Evolutionary conservation across 768 basidiomycete species (phyloP).

Genomic region (Termitomyces bulborhizus): DNA sequence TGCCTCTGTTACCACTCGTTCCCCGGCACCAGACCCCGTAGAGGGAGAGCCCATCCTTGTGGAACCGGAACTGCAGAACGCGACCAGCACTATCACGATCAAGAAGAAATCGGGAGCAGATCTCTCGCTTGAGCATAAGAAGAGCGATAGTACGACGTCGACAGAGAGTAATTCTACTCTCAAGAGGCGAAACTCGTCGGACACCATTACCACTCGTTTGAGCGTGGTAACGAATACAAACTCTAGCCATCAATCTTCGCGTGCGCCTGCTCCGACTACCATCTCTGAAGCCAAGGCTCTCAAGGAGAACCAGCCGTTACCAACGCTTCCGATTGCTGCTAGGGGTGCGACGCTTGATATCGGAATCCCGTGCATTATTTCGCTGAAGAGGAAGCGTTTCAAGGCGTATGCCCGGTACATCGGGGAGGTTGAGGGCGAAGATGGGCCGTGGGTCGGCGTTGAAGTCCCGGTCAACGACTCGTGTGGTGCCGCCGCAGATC

Average conservation of each 20-base stretch:
- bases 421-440: slow-evolving; percentile 77
- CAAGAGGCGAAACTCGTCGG: slow-evolving; percentile 35
- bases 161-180: slow-evolving; percentile 35
- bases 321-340: slow-evolving; percentile 19
- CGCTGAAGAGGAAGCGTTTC: slow-evolving; percentile 77
- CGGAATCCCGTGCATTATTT: slow-evolving; percentile 87
- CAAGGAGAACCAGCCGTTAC: slow-evolving; percentile 15
- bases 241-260: not conserved
- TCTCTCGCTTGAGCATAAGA: slow-evolving; percentile 33
- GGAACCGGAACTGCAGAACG: slow-evolving; percentile 12
- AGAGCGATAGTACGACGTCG: slow-evolving; percentile 38
- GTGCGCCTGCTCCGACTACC: not conserved
- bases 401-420: slow-evolving; percentile 86
- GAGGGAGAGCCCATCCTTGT: slow-evolving; percentile 8
- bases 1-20: not conserved
- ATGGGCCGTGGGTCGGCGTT: slow-evolving; percentile 86
- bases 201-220: slow-evolving; percentile 35
- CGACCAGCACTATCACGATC: slow-evolving; percentile 18
- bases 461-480: slow-evolving; percentile 64
- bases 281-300: slow-evolving; percentile 13
- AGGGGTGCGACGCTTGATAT: slow-evolving; percentile 74
- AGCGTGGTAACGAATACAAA: slow-evolving; percentile 8
- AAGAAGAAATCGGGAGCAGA: slow-evolving; percentile 17
- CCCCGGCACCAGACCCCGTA: not conserved
- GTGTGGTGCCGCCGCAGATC: slow-evolving; percentile 17